These are phyloP conservation scores for Sporothrix phasma DNA, from an alignment of 2,329 filamentous ascomycete species.

Conservation along the genomic window DNA sequence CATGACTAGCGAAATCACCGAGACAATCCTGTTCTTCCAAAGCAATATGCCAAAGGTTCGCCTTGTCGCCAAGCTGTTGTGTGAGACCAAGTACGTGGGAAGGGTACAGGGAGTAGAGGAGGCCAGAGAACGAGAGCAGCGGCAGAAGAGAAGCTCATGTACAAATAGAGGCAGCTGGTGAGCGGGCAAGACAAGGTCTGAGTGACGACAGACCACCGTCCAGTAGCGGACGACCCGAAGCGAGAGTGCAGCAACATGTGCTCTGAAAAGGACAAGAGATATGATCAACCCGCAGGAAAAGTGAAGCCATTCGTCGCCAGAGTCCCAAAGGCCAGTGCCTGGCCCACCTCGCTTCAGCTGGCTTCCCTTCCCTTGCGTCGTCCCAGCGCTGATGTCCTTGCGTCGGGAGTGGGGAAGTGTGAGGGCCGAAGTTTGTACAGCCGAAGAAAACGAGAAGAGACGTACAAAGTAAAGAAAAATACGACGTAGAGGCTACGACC, in stretches of 20 bases:
- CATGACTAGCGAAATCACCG: neutral
- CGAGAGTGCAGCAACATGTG: neutral
- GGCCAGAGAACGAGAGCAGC: too few species aligned
- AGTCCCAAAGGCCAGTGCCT: neutral
- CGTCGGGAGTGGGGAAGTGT: neutral
- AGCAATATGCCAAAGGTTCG: neutral
- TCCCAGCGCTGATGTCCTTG: slow-evolving; percentile 8
- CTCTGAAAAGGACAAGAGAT: neutral
- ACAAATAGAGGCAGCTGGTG: neutral
- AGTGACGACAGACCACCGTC: neutral
- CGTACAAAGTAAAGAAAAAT: neutral
- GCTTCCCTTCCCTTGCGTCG: neutral
- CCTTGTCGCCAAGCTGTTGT: neutral
- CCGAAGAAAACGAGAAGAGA: neutral
- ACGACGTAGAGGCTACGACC: too few species aligned
- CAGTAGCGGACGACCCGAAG: neutral
- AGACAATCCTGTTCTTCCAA: too few species aligned
- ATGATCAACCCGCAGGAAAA: neutral
- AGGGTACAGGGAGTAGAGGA: too few species aligned
- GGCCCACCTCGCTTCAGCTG: neutral
- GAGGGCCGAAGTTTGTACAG: neutral
- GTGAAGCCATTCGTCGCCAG: neutral
- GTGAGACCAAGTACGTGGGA: too few species aligned
- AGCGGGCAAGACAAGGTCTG: neutral
- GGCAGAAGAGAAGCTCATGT: too few species aligned